phyloP scores from a whole-genome alignment of 345 rosid genomes.

The Populus alba region DNA sequence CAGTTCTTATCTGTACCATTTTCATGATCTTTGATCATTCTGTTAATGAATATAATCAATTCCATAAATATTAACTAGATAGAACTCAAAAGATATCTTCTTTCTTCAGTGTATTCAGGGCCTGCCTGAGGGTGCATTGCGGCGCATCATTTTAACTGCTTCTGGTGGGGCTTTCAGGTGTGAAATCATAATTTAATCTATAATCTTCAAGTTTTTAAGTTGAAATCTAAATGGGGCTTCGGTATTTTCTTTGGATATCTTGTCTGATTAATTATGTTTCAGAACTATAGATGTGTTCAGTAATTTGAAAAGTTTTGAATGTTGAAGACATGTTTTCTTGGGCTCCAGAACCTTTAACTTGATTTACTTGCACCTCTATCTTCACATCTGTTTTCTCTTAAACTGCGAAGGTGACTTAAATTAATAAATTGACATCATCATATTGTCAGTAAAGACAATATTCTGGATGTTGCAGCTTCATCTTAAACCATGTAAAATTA shows the following conservation, averaged over 20 bases:
- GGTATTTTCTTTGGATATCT: not conserved
- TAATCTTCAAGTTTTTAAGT: slow-evolving; percentile 6
- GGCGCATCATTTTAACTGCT: slow-evolving; percentile 84
- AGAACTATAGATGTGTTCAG: not conserved
- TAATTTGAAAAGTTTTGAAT: not conserved
- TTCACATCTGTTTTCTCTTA: not conserved
- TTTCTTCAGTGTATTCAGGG: slow-evolving; percentile 91
- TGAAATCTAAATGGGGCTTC: not conserved
- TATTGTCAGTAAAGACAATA: not conserved
- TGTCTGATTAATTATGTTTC: not conserved
- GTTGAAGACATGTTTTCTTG: not conserved
- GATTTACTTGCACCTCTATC: not conserved
- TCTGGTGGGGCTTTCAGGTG: slow-evolving; percentile 99
- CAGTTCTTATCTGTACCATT: slow-evolving; percentile 5
- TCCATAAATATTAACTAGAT: not conserved
- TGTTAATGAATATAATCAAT: not conserved
- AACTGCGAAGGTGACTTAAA: slow-evolving; percentile 7
- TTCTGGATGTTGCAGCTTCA: not conserved
- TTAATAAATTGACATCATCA: slow-evolving; percentile 6
- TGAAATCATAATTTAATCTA: slow-evolving; percentile 25
- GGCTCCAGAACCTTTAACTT: not conserved
- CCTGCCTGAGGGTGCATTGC: slow-evolving; percentile 78
- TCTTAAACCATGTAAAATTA: not conserved
- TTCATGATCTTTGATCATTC: slow-evolving; percentile 7
- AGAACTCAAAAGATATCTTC: slow-evolving; percentile 9